Conservation (phyloP, 2,329 filamentous ascomycete species). For the Epichloe baconii region DNA sequence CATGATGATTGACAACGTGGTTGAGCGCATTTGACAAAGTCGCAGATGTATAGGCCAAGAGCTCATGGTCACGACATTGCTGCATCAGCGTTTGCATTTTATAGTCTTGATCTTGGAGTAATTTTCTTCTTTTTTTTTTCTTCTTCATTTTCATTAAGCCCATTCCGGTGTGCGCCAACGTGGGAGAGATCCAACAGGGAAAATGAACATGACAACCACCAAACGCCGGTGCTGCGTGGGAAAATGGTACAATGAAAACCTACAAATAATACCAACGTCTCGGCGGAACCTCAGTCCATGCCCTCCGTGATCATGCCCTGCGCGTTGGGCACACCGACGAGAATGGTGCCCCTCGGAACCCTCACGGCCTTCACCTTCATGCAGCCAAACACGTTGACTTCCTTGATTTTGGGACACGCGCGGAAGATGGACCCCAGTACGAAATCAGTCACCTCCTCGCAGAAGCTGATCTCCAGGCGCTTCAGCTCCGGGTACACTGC, state of each 20-base stretch:
- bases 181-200: too few relatives aligned
- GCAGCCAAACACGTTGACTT: conserved; percentile 51
- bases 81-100: too few relatives aligned
- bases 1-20: too few relatives aligned
- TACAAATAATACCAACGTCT: neutral
- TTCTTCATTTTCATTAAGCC: too few relatives aligned
- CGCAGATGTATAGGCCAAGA: too few relatives aligned
- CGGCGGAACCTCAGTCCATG: neutral
- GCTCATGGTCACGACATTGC: too few relatives aligned
- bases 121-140: too few relatives aligned
- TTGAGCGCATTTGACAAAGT: too few relatives aligned
- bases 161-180: too few relatives aligned
- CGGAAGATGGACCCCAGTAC: conserved; percentile 51
- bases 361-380: conserved; percentile 44
- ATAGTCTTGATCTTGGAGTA: too few relatives aligned
- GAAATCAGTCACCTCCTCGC: conserved; percentile 51
- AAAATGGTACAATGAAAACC: neutral
- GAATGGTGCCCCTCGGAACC: conserved; percentile 41
- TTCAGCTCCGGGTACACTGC: conserved; percentile 53
- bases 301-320: conserved; percentile 48
- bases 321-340: conserved; percentile 46
- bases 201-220: too few relatives aligned
- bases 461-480: conserved; percentile 68
- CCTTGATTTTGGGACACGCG: conserved; percentile 45
- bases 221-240: too few relatives aligned